Evolutionary conservation across 2,329 filamentous ascomycete species (phyloP), one percentile per base, ranked within the genome.

Genomic region (Botrytis porri): DNA sequence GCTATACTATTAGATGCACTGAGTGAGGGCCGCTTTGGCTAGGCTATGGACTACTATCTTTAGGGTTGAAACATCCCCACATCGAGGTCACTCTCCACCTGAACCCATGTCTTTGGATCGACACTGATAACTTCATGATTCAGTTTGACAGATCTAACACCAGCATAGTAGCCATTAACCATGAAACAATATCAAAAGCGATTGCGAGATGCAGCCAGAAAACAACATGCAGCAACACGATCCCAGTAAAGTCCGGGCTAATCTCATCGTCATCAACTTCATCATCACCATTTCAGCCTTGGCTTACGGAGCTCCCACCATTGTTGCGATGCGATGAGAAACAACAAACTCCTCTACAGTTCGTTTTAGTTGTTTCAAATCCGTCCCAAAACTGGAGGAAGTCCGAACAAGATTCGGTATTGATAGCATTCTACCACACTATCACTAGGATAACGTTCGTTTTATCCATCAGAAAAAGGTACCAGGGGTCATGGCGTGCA

Each of bases 401-500:
- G 66, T 69, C 66, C 66, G 66, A 37, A 18, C 51, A 69, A 20
- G 12, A 20, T 22, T 22, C 41, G 22, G 22, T n/a, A 51, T 51
- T 66, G 22, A 37, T 32, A 37, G 32, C 32, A 29, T 37, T 10
- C 32, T n/a, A 37, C 5, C 48, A 39, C 22, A 25, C 41, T 39
- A 22, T 29, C 20, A 41, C 39, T 45, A n/a, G 54, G 39, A 37
- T 69, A 61, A 9, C n/a, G 25, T 39, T 18, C n/a, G n/a, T n/a
- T 62, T 20, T 3, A 45, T 37, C 67, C n/a, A 59, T 62, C 37
- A 29, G 39, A 57, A 70, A 32, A 45, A 45, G 25, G 25, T 61
- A 25, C 32, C 45, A 57, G 18, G 61, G 43, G 45, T 64, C 60
- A 63, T 71, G 69, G 59, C 69, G 69, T 71, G 43, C 59, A 51